Conservation (phyloP, 2,329 filamentous ascomycete species). For the Penicillium thymicola region DNA sequence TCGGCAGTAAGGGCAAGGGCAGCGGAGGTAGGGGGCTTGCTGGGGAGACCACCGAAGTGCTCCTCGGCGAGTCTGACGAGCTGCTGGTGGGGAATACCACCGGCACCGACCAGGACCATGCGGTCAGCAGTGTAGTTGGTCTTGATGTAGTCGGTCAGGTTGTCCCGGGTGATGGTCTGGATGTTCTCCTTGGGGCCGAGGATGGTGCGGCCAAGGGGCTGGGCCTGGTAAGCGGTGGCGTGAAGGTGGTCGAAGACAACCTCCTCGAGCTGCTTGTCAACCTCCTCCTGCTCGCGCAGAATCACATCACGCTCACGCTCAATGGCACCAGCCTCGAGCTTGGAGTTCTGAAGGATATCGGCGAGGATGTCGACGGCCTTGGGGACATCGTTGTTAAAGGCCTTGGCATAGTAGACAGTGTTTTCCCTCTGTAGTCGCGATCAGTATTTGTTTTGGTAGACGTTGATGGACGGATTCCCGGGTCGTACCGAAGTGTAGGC, state of each 20-base stretch:
- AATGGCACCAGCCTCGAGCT: conserved; percentile 87
- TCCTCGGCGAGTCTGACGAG: conserved; percentile 95
- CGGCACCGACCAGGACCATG: conserved; percentile 96
- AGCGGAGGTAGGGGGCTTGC: conserved; percentile 69
- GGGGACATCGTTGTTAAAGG: conserved; percentile 96
- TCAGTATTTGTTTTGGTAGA: conserved; percentile 26
- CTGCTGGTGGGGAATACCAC: conserved; percentile 88
- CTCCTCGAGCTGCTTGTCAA: conserved; percentile 99
- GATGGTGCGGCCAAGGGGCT: conserved; percentile 95
- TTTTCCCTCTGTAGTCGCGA: conserved; percentile 74
- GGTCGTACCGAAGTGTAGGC: conserved; percentile 92
- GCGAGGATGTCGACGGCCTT: conserved; percentile 96
- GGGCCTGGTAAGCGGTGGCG: conserved; percentile 94
- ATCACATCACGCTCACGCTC: conserved; percentile 99
- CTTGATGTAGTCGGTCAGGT: conserved; percentile 96
- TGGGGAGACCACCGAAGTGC: conserved; percentile 80
- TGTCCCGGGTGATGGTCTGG: conserved; percentile 85
- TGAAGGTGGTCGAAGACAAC: conserved; percentile 99
- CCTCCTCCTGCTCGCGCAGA: conserved; percentile 96
- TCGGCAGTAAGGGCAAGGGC: conserved; percentile 68
- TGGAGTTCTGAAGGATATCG: conserved; percentile 99
- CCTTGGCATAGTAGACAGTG: conserved; percentile 99
- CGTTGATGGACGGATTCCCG: conserved; percentile 17
- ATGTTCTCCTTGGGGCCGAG: conserved; percentile 98
- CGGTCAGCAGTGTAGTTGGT: conserved; percentile 99